Conservation (phyloP, 768 basidiomycete genomes). For the Tephrocybe sp. region DNA sequence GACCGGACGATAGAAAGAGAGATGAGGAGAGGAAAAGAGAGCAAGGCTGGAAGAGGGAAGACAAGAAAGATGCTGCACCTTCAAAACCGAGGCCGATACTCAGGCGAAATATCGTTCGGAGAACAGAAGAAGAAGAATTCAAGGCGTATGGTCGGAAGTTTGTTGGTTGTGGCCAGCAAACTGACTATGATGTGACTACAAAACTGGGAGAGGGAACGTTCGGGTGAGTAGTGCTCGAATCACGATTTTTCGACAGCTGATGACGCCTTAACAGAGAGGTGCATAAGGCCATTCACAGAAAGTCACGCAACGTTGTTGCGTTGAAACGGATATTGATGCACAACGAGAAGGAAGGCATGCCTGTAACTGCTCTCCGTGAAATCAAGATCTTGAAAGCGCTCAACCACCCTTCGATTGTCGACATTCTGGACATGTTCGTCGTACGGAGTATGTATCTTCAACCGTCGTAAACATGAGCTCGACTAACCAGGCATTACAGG, state of each 20-base stretch:
- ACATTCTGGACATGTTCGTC: slow-evolving; percentile 91
- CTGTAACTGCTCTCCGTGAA: slow-evolving; percentile 93
- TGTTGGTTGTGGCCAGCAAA: slow-evolving; percentile 65
- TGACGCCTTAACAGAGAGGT: slow-evolving; percentile 61
- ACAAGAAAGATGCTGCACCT: slow-evolving; percentile 25
- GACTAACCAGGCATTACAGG: slow-evolving; percentile 33
- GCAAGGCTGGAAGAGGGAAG: slow-evolving; percentile 9
- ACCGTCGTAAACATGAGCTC: neutral
- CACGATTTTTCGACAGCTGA: slow-evolving; percentile 4
- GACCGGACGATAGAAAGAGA: neutral
- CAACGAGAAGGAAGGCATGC: slow-evolving; percentile 95
- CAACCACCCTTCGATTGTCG: slow-evolving; percentile 80
- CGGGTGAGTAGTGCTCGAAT: slow-evolving; percentile 62
- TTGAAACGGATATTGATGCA: slow-evolving; percentile 96
- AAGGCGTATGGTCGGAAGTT: slow-evolving; percentile 67
- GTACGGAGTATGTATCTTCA: slow-evolving; percentile 56
- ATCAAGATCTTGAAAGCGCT: slow-evolving; percentile 94
- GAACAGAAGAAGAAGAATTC: slow-evolving; percentile 63
- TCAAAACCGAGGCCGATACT: slow-evolving; percentile 20
- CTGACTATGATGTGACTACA: slow-evolving; percentile 75
- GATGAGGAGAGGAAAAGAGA: neutral
- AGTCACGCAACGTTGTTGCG: slow-evolving; percentile 66
- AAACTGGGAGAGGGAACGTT: slow-evolving; percentile 98
- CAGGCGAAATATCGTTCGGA: slow-evolving; percentile 43
- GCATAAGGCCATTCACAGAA: slow-evolving; percentile 76